Base-by-base conservation (phyloP, 345 rosid species). In the Populus nigra region DNA sequence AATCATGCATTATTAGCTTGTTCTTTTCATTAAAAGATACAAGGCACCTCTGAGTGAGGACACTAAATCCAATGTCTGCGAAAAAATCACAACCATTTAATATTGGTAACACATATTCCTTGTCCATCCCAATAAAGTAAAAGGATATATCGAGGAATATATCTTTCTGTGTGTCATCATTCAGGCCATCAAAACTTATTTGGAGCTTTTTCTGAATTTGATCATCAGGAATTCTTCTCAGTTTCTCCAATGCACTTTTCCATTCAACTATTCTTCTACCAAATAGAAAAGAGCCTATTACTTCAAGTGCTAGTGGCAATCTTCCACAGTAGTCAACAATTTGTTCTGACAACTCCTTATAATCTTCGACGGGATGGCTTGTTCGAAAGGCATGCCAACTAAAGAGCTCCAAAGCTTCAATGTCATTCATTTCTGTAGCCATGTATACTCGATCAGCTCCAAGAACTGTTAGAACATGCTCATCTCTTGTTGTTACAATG, bases 221-320 rank as follows among this genome's bases (percentile, higher is more conserved):
- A 39, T 39, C 10, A 1, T 39, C 10, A 39, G 41, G 41, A 39
- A 39, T 39, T 39, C 8, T 39, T 39, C 41, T 39, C 41, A 39
- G 41, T 39, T 39, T 39, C 1, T 39, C 41, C 41, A 69, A 10
- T 39, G 50, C 39, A 18, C 22, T 67, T 50, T 76, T 41, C 78
- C 78, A 76, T 35, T 27, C 65, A 35, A 67, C 65, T 20, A 20
- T 29, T 36, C 59, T 63, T 53, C 22, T 47, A 1, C 72, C 72
- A 29, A 20, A 68, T 8, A 76, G 69, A 49, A 47, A 76, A 16
- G 72, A 66, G 38, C 78, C 78, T 49, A 76, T 61, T n/a, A 76
- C 67, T 76, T 67, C 23, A 18, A 76, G 49, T 9, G 79, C 73
- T 22, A 76, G 47, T 6, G 79, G 79, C 36, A 76, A 66, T 5